Base-by-base conservation (phyloP, 1,139 yeast genomes). In the Yamadazyma trypodendri region DNA sequence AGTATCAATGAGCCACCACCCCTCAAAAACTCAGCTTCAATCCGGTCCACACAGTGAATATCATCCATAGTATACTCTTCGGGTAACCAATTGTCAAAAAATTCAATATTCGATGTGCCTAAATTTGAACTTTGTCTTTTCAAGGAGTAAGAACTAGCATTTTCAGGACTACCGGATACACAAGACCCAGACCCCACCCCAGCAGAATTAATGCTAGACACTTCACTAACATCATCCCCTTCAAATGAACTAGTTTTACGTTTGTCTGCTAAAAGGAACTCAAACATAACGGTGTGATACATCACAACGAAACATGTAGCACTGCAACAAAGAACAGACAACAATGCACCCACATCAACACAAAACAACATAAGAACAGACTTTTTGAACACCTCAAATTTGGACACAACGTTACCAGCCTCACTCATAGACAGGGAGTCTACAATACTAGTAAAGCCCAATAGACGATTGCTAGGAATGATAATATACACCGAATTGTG, bases 61-160 rank as follows among this genome's bases (percentile, higher is more conserved):
- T 39, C 33, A 7, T 27, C 31, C 10, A 28, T 5, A 6, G 44
- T 31, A 16, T 34, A 25, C 25, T 43, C 44, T 24, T 39, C 43
- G 2, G 31, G 37, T 4, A 38, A 13, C 44, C 42, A 41, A 31
- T 35, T 31, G 17, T 43, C 45, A 27, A 43, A 36, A 20, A 31
- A 38, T 16, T 44, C 46, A n/a, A 40, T 25, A 20, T 40, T 27
- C 6, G 18, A 9, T 2, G 22, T 29, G 3, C 34, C 35, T 9
- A 43, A 17, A 28, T 43, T 43, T 22, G 39, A 31, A 30, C 45
- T 43, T 17, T 43, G 45, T 4, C 22, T 31, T 16, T 8, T 11
- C 11, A 32, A 18, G 18, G 32, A 21, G 28, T 9, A 28, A 14
- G 18, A 15, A 6, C 29, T 13, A 15, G n/a, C 29, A 27, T 16